Base-by-base conservation (phyloP, 495 filamentous ascomycete species). In the Lasiosphaeria ovina region DNA sequence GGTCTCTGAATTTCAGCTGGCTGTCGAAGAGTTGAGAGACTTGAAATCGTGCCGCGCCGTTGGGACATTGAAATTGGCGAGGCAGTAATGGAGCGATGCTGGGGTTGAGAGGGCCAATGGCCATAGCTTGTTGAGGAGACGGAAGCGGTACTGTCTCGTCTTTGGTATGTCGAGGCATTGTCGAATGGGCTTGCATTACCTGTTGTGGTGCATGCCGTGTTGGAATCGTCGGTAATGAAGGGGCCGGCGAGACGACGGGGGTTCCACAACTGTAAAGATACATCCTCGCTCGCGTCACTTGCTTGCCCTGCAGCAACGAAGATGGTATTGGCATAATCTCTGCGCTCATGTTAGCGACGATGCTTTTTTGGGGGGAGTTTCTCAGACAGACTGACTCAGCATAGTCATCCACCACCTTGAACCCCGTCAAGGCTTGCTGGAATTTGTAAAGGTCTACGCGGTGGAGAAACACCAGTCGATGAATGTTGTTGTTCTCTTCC, bases 341-440 rank as follows among this genome's bases (percentile, higher is more conserved):
- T 40, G 38, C 38, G 38, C 12, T 40, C 6, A 6, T 40, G 38
- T 40, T 40, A 40, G 12, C 38, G 6, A 40, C 12, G 38, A 40
- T 40, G 6, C 38, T 6, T 51, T 55, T 48, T 8, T 36, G 8
- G 34, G 35, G 32, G 6, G 14, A 1, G 0, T 14, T 24, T 36
- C 47, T 47, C 4, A 60, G n/a, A 36, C 32, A 48, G 54, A 6
- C 53, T 55, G 4, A 50, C 52, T 32, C 34, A 49, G 53, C 53
- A 31, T 60, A 55, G 8, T 31, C 31, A 38, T 60, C 58, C 2
- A 60, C 51, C 11, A 60, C 58, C 14, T 49, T 35, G 16, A 47
- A 60, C 5, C 58, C 58, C 0, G 51, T 60, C 38, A 60, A 16
- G 38, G 58, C 58, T 32, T 55, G 51, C 14, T 60, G 58, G 36